phyloP scores from a whole-genome alignment of 208 protist species.

The Lotmaria passim region DNA sequence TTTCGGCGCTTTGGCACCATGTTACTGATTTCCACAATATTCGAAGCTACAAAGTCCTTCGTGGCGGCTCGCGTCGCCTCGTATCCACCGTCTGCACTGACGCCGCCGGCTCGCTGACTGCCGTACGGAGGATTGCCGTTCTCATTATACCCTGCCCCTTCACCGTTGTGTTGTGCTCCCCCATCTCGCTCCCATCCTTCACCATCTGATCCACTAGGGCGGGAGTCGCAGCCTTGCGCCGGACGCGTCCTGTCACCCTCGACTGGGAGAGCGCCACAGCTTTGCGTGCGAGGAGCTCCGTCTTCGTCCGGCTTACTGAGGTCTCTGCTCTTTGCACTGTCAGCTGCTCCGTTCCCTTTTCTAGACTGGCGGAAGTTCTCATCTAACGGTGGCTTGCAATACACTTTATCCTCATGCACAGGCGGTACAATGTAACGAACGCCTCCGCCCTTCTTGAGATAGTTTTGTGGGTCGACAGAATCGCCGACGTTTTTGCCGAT shows the following conservation, averaged over 20 bases:
- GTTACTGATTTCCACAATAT: constrained; percentile 93
- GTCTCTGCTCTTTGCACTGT: not conserved
- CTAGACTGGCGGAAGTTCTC: constrained; percentile 11
- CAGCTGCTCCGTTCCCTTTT: not conserved
- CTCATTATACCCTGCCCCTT: not conserved
- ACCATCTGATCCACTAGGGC: not conserved
- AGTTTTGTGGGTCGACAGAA: constrained; percentile 73
- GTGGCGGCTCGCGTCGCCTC: constrained; percentile 3
- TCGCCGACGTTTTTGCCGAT: constrained; percentile 80
- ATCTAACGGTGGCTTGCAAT: constrained; percentile 60
- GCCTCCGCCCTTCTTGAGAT: constrained; percentile 75
- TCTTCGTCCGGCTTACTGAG: not conserved
- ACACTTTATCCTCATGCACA: constrained; percentile 74
- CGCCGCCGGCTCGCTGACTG: not conserved
- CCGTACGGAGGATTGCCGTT: not conserved
- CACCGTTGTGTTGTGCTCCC: not conserved
- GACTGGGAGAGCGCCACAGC: not conserved
- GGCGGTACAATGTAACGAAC: constrained; percentile 57
- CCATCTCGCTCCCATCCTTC: not conserved
- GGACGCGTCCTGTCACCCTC: not conserved
- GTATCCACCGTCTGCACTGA: not conserved
- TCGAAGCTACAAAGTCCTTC: constrained; percentile 93
- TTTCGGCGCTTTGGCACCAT: constrained; percentile 84
- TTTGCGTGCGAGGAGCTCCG: not conserved
- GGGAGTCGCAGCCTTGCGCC: not conserved